These are phyloP conservation scores for Rhizophagus clarus DNA, from an alignment of 192 early-diverging fungal species.

Conservation along the genomic window DNA sequence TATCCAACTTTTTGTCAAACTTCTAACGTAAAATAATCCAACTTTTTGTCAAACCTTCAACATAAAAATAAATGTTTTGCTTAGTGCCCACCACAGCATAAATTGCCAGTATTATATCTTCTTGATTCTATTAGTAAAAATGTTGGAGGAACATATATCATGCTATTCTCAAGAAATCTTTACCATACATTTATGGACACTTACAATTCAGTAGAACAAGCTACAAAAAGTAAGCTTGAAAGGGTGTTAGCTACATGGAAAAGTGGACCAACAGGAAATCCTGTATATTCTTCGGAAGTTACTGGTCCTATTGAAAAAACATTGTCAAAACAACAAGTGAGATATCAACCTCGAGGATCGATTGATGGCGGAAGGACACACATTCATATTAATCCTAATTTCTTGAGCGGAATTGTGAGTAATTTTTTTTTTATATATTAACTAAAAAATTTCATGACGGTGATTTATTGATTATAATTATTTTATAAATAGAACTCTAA, in stretches of 20 bases:
- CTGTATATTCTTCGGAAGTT: conserved; percentile 60
- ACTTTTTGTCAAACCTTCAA: neutral
- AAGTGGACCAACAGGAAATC: conserved; percentile 58
- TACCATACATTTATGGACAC: conserved; percentile 74
- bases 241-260: conserved; percentile 85
- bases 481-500: conserved; percentile 17
- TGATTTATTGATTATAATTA: neutral
- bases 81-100: conserved; percentile 72
- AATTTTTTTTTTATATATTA: neutral
- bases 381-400: conserved; percentile 67
- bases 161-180: conserved; percentile 72
- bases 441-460: neutral
- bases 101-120: conserved; percentile 88
- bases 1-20: neutral
- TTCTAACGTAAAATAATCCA: neutral
- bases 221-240: conserved; percentile 71
- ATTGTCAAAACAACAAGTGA: conserved; percentile 45
- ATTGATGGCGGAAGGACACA: conserved; percentile 28
- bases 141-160: conserved; percentile 77
- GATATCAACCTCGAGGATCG: conserved; percentile 32
- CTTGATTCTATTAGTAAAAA: conserved; percentile 97
- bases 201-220: conserved; percentile 68
- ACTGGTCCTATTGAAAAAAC: conserved; percentile 55
- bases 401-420: conserved; percentile 45
- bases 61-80: conserved; percentile 16